Evolutionary conservation across 1,284 basidiomycete genomes (phyloP), one percentile per base, ranked within the genome.

Genomic region (Exobasidium cylindrosporum): DNA sequence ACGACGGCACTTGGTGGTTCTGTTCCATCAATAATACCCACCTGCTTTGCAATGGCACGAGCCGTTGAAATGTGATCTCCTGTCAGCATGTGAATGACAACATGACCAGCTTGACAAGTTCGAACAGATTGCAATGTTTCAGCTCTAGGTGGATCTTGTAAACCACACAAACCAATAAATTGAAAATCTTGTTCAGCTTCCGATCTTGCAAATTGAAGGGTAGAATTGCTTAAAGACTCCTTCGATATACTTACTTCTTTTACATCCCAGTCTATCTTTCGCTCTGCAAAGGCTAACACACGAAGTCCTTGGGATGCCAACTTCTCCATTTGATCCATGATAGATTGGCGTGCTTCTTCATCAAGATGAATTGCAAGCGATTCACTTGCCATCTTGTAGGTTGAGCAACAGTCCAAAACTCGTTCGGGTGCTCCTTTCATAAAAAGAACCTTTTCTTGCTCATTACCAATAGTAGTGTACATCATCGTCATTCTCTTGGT

Each of bases 81-180:
- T 4, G 82, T 86, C 23, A 86, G 81, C 87, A 89, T 89, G 72
- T 86, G 84, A 23, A 87, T 86, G 14, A 84, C 84, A 70, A 89
- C 87, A 17, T 87, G 86, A 30, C 87, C 88, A 52, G 83, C 81
- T 63, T 85, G 83, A 80, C 86, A 88, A 59, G 84, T 84, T 53
- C 83, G 82, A 0, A 89, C 87, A 24, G 88, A 86, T 11, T 83
- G 84, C 1, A 84, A 81, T 2, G 85, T 86, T 72, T 89, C 87
- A 11, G 85, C 85, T 43, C 88, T 83, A n/a, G 88, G 88, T 14
- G 88, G 88, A 73, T 89, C 88, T 69, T 79, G 77, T 61, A 89
- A 86, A 57, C 87, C 88, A 11, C 84, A 85, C 1, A 89, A 82
- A 7, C 86, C 87, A 6, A 86, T 80, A 81, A 90, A 86, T 4